Percentiles rank a stretch among this genome's conserved stretches.
These are phyloP conservation scores for Scedosporium minutisporum DNA, from an alignment of 2,329 filamentous ascomycete genomes.

Conservation along the genomic window DNA sequence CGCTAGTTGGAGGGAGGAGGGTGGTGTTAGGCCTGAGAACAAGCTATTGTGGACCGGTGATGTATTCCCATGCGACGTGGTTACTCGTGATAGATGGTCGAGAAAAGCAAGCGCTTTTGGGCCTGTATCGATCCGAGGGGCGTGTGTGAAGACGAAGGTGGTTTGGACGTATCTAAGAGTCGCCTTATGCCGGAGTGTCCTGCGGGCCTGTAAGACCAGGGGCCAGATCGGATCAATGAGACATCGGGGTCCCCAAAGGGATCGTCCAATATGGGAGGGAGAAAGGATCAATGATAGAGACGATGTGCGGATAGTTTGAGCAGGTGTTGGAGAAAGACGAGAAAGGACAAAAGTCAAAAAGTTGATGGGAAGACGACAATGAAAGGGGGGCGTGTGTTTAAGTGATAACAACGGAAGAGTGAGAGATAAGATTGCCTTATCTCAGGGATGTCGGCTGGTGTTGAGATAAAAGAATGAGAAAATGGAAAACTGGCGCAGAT, in stretches of 20 bases:
- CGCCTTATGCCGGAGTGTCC: background rate
- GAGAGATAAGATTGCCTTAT: conserved; percentile 50
- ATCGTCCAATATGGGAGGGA: background rate
- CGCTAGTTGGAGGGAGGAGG: background rate
- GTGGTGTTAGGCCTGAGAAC: background rate
- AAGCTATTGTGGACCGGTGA: background rate
- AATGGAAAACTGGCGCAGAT: background rate
- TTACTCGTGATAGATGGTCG: background rate
- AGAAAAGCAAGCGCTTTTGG: background rate
- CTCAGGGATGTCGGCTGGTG: conserved; percentile 38
- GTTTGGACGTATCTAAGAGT: background rate
- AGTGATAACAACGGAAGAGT: conserved; percentile 33
- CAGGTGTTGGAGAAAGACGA: background rate
- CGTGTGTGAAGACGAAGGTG: background rate
- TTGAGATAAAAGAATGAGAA: conserved; percentile 2
- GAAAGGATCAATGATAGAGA: background rate
- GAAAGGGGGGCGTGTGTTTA: conserved; percentile 4
- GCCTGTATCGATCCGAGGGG: background rate
- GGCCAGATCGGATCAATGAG: background rate
- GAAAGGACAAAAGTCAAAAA: background rate
- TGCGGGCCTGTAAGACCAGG: no score
- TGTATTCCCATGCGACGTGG: background rate
- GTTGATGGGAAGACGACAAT: background rate
- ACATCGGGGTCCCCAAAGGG: background rate
- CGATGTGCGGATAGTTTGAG: background rate